Evolutionary conservation across 2,329 filamentous ascomycete species (phyloP).

Genomic region (Didymella exigua): DNA sequence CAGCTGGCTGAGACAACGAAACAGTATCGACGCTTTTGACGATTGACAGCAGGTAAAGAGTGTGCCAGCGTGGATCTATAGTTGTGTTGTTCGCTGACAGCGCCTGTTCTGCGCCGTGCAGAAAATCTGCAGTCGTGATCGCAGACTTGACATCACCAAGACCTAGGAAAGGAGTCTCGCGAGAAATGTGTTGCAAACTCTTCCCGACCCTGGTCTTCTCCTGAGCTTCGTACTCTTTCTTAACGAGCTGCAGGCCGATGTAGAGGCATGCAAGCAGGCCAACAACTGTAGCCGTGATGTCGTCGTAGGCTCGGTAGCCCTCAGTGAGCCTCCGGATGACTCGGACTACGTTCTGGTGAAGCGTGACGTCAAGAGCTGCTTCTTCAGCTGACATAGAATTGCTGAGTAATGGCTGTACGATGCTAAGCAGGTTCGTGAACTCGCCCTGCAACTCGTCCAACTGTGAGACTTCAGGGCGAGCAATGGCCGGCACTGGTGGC

Average conservation of each 20-base stretch:
- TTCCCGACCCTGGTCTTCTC: slow-evolving; percentile 20
- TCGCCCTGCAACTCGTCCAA: slow-evolving; percentile 78
- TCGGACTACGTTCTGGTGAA: slow-evolving; percentile 66
- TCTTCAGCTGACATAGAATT: slow-evolving; percentile 31
- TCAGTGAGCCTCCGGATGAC: slow-evolving; percentile 72
- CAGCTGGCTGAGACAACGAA: slow-evolving; percentile 15
- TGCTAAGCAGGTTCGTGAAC: slow-evolving; percentile 72
- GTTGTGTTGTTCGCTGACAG: slow-evolving; percentile 27
- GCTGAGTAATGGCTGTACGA: slow-evolving; percentile 38
- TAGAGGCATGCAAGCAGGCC: slow-evolving; percentile 80
- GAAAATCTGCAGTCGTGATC: slow-evolving; percentile 22
- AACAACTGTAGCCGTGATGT: slow-evolving; percentile 78
- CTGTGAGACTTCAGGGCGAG: slow-evolving; percentile 71
- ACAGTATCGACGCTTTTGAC: slow-evolving; percentile 33
- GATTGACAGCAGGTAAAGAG: slow-evolving; percentile 34
- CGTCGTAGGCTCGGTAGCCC: slow-evolving; percentile 79
- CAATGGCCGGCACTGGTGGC: slow-evolving; percentile 70
- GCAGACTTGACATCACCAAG: slow-evolving; percentile 12
- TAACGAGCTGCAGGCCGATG: slow-evolving; percentile 69
- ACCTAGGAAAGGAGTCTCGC: slow-evolving; percentile 44
- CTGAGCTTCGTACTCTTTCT: slow-evolving; percentile 26
- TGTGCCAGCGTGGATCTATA: slow-evolving; percentile 46
- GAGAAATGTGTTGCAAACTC: slow-evolving; percentile 34
- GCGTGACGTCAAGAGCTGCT: slow-evolving; percentile 38
- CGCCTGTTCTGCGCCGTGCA: slow-evolving; percentile 28